Conservation (phyloP, 208 protist species). For the Wallacemonas sp. region DNA sequence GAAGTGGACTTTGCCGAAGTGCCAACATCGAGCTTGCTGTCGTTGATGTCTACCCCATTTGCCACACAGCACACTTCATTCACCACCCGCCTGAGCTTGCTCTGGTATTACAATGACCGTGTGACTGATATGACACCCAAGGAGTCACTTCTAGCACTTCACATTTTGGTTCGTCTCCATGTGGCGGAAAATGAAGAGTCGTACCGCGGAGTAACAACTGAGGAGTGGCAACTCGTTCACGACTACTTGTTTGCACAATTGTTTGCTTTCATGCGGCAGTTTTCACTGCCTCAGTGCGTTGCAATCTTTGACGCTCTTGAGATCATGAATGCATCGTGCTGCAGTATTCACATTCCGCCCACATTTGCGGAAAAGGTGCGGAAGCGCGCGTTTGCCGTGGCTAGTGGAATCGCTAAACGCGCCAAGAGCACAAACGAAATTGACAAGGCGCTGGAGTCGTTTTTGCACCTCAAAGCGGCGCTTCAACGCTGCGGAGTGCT, state of each 20-base stretch:
- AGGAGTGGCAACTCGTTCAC: constrained; percentile 40
- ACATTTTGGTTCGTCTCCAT: constrained; percentile 17
- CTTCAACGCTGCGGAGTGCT: constrained; percentile 42
- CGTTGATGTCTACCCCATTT: constrained; percentile 29
- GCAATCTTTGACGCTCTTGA: constrained; percentile 53
- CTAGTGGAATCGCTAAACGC: constrained; percentile 14
- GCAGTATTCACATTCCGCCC: constrained; percentile 36
- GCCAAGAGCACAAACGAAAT: background rate
- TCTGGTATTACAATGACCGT: constrained; percentile 11
- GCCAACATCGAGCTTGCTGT: constrained; percentile 17
- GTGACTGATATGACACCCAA: constrained; percentile 14
- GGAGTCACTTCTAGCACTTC: constrained; percentile 12
- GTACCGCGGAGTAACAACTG: background rate
- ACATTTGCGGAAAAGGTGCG: constrained; percentile 54
- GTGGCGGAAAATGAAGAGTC: constrained; percentile 17
- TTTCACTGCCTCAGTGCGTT: constrained; percentile 43
- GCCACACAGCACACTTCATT: constrained; percentile 4
- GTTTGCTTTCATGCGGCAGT: constrained; percentile 28
- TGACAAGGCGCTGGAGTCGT: constrained; percentile 12
- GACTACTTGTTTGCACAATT: constrained; percentile 62
- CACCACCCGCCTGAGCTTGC: background rate
- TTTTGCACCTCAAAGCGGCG: constrained; percentile 23
- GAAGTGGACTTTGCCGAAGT: constrained; percentile 19
- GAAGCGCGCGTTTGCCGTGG: constrained; percentile 23
- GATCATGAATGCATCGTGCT: constrained; percentile 46